Evolutionary conservation across 306 rosid genomes (phyloP).

Genomic region (Dryas drummondii): DNA sequence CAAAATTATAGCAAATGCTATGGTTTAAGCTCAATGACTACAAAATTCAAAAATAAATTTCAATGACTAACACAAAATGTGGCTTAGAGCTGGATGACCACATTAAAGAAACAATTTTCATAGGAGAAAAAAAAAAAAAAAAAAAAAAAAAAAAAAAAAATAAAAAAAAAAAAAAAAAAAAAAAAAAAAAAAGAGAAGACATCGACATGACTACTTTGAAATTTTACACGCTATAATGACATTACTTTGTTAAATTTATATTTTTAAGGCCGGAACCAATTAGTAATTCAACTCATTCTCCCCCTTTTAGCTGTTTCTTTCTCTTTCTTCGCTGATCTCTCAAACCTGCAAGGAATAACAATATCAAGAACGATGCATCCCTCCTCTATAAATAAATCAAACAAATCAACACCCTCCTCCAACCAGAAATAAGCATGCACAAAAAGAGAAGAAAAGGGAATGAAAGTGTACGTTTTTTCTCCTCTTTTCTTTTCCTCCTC

Average conservation of each 20-base stretch:
- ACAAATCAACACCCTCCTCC: not conserved
- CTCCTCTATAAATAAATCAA: too few relatives aligned
- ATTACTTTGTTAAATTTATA: not conserved
- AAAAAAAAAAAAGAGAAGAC: not conserved
- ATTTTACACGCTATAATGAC: not conserved
- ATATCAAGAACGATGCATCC: constrained; percentile 11
- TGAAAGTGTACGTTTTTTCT: constrained; percentile 59
- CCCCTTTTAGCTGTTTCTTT: constrained; percentile 44
- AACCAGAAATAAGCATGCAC: not conserved
- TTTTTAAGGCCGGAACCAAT: not conserved
- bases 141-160: too few relatives aligned
- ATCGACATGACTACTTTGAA: not conserved
- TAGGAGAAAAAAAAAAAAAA: not conserved
- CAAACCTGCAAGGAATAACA: constrained; percentile 47
- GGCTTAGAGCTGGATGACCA: not conserved
- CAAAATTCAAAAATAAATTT: not conserved
- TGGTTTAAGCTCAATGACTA: not conserved
- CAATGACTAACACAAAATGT: too few relatives aligned
- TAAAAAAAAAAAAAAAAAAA: not conserved
- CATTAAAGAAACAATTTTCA: not conserved
- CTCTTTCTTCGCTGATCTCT: constrained; percentile 75
- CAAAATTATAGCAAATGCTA: not conserved
- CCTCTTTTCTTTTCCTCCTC: constrained; percentile 72
- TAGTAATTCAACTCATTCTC: constrained; percentile 9
- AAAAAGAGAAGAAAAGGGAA: constrained; percentile 3